Evolutionary conservation across 2,329 filamentous ascomycete species (phyloP).

Genomic region (Botrytis porri): DNA sequence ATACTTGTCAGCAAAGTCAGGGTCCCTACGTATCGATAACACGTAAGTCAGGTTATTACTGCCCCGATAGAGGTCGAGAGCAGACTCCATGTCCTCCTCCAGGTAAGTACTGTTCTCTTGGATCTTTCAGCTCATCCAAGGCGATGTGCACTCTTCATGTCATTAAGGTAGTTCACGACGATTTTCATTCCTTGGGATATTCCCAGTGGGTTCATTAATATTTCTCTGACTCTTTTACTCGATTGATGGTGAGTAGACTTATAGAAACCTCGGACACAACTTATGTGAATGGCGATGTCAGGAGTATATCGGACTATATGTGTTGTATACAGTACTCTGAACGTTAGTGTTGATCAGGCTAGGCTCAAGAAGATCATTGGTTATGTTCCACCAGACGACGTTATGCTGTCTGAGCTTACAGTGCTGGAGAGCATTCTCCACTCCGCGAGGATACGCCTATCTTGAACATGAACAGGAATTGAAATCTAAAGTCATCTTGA

Average conservation of each 20-base stretch:
- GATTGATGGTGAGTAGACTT: not conserved
- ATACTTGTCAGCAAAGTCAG: not conserved
- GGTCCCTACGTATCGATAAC: not conserved
- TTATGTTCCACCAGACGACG: not conserved
- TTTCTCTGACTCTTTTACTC: not conserved
- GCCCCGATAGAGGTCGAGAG: not conserved
- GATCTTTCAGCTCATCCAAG: not conserved
- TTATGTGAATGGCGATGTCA: not conserved
- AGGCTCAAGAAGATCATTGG: not conserved
- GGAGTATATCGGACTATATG: not conserved
- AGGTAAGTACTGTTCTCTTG: not conserved
- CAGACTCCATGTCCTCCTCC: not conserved
- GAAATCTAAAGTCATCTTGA: not conserved
- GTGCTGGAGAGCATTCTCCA: not conserved
- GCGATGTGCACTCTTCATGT: not conserved
- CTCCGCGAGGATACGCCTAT: conserved; percentile 1
- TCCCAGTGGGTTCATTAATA: not conserved
- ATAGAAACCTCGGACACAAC: not conserved
- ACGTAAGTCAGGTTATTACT: not conserved
- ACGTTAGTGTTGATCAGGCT: not conserved
- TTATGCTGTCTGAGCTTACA: not conserved
- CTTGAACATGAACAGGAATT: not conserved
- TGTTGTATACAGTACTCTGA: not conserved
- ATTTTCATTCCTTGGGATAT: not conserved
- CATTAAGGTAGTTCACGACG: not conserved